Evolutionary conservation across 148 eudicot genomes (phyloP).

Genomic region (Amaranthus cruentus): DNA sequence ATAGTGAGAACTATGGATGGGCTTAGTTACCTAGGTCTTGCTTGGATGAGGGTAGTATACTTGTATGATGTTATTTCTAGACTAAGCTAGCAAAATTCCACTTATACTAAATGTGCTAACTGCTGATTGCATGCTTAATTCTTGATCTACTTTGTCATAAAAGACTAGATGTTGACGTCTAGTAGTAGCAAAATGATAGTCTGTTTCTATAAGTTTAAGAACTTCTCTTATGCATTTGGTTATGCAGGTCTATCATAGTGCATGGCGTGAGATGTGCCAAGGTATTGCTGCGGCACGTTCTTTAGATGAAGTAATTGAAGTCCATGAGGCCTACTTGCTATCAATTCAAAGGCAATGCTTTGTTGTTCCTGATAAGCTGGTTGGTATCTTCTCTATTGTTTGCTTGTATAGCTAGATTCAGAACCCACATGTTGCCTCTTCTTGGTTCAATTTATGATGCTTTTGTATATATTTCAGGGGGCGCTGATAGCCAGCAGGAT

Average conservation of each 20-base stretch:
- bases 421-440: neutral
- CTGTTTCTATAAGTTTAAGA: neutral
- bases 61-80: neutral
- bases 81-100: neutral
- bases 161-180: neutral
- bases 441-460: neutral
- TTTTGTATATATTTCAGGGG: slow-evolving; percentile 45
- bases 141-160: neutral
- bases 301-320: slow-evolving; percentile 90
- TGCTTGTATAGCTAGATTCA: neutral
- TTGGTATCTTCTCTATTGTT: slow-evolving; percentile 22
- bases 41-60: neutral
- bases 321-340: slow-evolving; percentile 86
- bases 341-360: slow-evolving; percentile 95
- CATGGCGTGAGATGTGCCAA: slow-evolving; percentile 92
- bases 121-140: too few relatives aligned
- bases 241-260: slow-evolving; percentile 84
- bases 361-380: slow-evolving; percentile 97
- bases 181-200: slow-evolving; percentile 1
- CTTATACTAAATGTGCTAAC: neutral
- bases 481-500: slow-evolving; percentile 92
- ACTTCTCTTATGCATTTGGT: slow-evolving; percentile 1
- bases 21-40: neutral
- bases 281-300: slow-evolving; percentile 89
- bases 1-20: too few relatives aligned